A percentile compares a stretch with the other conserved stretches of the same genome.
Conservation (phyloP, 208 protist genomes). For the Naegleria gruberi region DNA sequence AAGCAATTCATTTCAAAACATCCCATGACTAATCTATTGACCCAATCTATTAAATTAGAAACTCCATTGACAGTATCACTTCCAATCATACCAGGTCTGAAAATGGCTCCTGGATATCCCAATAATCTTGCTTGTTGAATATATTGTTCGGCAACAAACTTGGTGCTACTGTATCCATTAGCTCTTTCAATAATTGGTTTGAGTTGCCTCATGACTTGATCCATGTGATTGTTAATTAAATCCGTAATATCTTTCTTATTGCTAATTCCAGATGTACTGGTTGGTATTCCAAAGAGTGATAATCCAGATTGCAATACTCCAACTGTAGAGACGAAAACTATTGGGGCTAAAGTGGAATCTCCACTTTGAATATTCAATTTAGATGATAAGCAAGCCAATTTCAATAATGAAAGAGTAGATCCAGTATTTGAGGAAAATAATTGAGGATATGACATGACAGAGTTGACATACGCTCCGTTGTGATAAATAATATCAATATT, state of each 20-base stretch:
- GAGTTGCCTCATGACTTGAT: not conserved
- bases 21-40: not conserved
- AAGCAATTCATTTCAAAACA: not conserved
- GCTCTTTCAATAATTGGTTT: not conserved
- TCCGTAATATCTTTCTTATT: not conserved
- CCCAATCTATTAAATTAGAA: conserved; percentile 16
- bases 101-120: not conserved
- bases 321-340: not conserved
- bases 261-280: too few species aligned
- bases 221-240: not conserved
- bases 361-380: not conserved
- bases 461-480: not conserved
- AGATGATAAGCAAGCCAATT: not conserved
- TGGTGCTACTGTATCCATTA: not conserved
- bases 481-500: not conserved
- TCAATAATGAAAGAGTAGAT: not conserved
- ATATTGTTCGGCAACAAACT: not conserved
- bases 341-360: not conserved
- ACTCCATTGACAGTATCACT: not conserved
- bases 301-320: not conserved
- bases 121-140: not conserved
- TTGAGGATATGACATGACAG: not conserved
- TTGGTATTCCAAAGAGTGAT: not conserved
- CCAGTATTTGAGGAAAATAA: not conserved
- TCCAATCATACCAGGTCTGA: conserved; percentile 21